phyloP scores from a whole-genome alignment of 1,284 basidiomycete species.

The Apiotrichum mycotoxinovorans region DNA sequence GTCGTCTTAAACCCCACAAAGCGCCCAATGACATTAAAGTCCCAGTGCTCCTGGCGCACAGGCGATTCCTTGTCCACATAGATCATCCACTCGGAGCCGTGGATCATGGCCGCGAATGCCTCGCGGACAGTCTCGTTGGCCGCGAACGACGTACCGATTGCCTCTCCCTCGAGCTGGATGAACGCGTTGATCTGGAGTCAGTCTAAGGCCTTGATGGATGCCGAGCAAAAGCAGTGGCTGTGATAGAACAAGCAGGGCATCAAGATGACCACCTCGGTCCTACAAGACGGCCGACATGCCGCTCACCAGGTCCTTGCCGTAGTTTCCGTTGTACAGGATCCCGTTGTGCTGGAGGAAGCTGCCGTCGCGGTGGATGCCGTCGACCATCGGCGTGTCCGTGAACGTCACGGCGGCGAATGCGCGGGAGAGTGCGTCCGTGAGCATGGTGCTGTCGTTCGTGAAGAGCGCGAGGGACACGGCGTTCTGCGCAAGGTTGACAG shows the following conservation, averaged over 20 bases:
- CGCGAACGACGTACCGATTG: conserved; percentile 58
- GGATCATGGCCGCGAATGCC: conserved; percentile 57
- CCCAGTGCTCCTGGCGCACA: conserved; percentile 36
- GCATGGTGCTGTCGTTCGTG: conserved; percentile 18
- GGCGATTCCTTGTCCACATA: conserved; percentile 23
- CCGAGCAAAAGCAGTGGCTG: no score
- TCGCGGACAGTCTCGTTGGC: conserved; percentile 49
- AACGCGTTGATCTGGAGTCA: conserved; percentile 20
- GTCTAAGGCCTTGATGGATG: conserved; percentile 13
- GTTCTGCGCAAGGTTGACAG: conserved; percentile 30
- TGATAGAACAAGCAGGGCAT: no score
- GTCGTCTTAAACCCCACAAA: conserved; percentile 62
- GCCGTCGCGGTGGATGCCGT: conserved; percentile 63
- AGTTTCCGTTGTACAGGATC: conserved; percentile 62
- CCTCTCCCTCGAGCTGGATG: conserved; percentile 37
- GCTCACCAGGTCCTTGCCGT: conserved; percentile 60
- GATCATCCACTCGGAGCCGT: conserved; percentile 64
- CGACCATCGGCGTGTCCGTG: conserved; percentile 41
- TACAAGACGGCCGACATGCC: no score
- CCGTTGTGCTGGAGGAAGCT: conserved; percentile 62
- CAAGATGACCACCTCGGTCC: no score
- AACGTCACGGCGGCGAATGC: conserved; percentile 23
- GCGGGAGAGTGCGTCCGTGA: conserved; percentile 20
- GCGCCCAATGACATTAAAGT: conserved; percentile 56
- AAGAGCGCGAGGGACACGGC: conserved; percentile 26